Evolutionary conservation across 257 asterid genomes (phyloP), one percentile per base, ranked within the genome.

Genomic region (Solanum corneliomulleri): DNA sequence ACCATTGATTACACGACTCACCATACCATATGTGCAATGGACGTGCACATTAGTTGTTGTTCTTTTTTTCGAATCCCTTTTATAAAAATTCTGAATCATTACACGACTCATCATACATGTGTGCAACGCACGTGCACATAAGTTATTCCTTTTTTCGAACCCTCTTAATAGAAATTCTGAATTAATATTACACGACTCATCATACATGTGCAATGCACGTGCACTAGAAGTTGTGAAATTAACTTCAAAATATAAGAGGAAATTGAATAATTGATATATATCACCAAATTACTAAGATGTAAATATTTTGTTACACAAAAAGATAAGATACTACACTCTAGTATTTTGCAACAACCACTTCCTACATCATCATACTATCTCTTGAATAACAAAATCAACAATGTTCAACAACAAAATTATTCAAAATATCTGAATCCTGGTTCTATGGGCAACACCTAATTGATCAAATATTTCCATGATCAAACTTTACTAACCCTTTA

Each of bases 11-110:
- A 52, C 62, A 52, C 62, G 62, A 6, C n/a, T 52, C n/a, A 16
- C 23, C 23, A 52, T 52, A 52, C 23, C 23, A 52, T 52, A 3
- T 16, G 23, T 16, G 23, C 0, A 49, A 16, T 49, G 60, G 23
- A 0, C 0, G 23, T 49, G 23, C 23, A 52, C 62, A 49, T 0
- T 16, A 15, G 6, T 0, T 49, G 6, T 0, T 49, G 20, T 35
- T 35, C 37, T 35, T 35, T 35, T 35, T 35, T 35, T 35, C 1
- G 7, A 5, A 35, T 1, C 37, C 6, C 37, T 0, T 35, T 35
- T 4, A 35, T 35, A 5, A 1, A 35, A 3, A 35, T 35, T 35
- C 6, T 4, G 37, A 0, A 35, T 35, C 37, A 35, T 35, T 35
- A 35, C 37, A 35, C 6, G 37, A 35, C 6, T 35, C 37, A 35